Conservation (phyloP, 208 protist genomes). For the Acanthamoeba triangularis region DNA sequence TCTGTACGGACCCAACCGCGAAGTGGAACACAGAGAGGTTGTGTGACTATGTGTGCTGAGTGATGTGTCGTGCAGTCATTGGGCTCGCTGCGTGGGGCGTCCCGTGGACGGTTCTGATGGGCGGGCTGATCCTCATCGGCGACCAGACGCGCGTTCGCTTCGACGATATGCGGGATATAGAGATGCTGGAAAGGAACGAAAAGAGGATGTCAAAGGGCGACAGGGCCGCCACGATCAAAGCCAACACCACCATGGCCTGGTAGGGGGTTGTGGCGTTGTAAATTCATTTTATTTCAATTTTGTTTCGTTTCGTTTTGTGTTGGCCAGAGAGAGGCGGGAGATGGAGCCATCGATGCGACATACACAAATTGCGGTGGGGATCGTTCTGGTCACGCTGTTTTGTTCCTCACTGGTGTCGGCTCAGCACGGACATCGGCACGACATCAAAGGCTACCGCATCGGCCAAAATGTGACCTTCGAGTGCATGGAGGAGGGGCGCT, state of each 20-base stretch:
- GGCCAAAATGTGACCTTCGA: slow-evolving; percentile 48
- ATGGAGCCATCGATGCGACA: not conserved
- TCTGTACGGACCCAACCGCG: not conserved
- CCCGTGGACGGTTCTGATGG: not conserved
- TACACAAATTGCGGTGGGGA: not conserved
- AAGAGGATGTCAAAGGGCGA: not conserved
- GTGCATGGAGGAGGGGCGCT: not conserved
- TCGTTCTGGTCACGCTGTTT: not conserved
- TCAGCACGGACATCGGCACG: not conserved
- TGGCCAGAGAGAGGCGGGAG: too few relatives aligned
- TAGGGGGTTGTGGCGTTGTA: not conserved
- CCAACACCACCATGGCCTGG: not conserved
- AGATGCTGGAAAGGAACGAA: not conserved
- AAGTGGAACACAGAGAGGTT: too few relatives aligned
- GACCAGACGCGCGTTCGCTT: not conserved
- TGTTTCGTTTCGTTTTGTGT: not conserved
- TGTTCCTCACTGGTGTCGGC: too few relatives aligned
- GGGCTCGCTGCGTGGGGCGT: not conserved
- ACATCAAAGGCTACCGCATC: slow-evolving; percentile 38
- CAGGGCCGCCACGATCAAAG: not conserved
- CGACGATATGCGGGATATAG: not conserved
- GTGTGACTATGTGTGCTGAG: too few relatives aligned
- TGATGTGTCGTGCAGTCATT: not conserved
- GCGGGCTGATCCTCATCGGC: not conserved
- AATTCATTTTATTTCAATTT: not conserved